Conservation (phyloP, 169 alveolate species). For the Plasmodium sp. region DNA sequence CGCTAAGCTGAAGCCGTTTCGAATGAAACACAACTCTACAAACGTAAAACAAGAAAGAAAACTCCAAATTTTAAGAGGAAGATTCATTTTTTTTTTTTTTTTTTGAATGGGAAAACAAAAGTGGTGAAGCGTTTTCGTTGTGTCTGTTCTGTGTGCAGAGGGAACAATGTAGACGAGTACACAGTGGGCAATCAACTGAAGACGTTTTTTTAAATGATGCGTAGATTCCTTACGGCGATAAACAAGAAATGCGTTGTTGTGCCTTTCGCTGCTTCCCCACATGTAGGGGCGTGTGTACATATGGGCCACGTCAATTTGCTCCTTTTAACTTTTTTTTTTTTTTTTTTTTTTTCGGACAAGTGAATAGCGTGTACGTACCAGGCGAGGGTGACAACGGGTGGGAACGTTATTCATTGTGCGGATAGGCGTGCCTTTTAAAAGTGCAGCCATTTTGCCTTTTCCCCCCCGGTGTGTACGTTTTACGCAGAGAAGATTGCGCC, state of each 20-base stretch:
- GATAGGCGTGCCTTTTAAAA: not conserved
- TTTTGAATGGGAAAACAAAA: not conserved
- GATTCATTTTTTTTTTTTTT: conserved; percentile 42
- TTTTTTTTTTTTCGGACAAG: not conserved
- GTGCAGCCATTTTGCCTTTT: not conserved
- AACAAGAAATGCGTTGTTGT: not conserved
- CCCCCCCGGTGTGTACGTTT: not conserved
- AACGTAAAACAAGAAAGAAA: conserved; percentile 11
- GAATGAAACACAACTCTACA: conserved; percentile 13
- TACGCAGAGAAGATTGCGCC: not conserved
- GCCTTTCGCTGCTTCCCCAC: not conserved
- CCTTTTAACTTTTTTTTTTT: not conserved
- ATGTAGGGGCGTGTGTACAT: not conserved
- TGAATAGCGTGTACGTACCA: not conserved
- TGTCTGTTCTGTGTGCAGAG: not conserved
- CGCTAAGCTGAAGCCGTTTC: not conserved
- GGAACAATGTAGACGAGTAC: not conserved
- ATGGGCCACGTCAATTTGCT: not conserved
- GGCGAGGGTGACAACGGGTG: not conserved
- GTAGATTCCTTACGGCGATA: not conserved
- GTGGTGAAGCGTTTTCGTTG: not conserved
- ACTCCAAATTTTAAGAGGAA: conserved; percentile 10
- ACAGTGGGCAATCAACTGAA: not conserved
- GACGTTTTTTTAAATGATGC: not conserved
- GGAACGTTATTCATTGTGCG: not conserved